A percentile compares a stretch with the other conserved stretches of the same genome.
phyloP scores from a whole-genome alignment of 768 basidiomycete species.

The Tylopilus balloui region DNA sequence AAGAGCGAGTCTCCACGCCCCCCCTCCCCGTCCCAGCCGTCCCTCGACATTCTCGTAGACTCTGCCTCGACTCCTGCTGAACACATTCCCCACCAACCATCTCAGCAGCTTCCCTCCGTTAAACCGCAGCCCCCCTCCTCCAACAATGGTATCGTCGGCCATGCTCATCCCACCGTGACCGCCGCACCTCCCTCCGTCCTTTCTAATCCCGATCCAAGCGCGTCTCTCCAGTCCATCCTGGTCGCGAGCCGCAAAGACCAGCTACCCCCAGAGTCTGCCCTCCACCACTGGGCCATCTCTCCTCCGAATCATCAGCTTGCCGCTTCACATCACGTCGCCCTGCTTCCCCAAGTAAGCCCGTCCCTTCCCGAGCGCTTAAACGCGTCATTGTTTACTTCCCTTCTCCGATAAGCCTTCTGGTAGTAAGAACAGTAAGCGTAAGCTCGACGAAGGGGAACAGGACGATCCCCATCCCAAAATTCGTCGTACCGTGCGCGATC shows the following conservation, averaged over 20 bases:
- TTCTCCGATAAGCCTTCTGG: constrained; percentile 26
- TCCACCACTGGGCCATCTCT: constrained; percentile 38
- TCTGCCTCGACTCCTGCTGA: constrained; percentile 23
- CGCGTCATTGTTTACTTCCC: constrained; percentile 25
- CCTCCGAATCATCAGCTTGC: constrained; percentile 30
- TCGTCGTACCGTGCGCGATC: constrained; percentile 78
- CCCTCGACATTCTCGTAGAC: constrained; percentile 37
- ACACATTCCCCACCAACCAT: constrained; percentile 31
- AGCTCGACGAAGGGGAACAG: constrained; percentile 59
- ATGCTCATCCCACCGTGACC: constrained; percentile 29
- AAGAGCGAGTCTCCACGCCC: constrained; percentile 47
- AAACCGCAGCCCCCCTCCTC: constrained; percentile 20
- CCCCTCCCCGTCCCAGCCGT: constrained; percentile 39
- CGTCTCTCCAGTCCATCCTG: constrained; percentile 40
- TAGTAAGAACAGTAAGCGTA: constrained; percentile 61
- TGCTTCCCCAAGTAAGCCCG: constrained; percentile 39
- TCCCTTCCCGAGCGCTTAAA: constrained; percentile 25
- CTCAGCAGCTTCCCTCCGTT: constrained; percentile 30
- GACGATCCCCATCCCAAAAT: constrained; percentile 72
- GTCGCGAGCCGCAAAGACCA: constrained; percentile 33
- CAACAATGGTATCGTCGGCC: constrained; percentile 27
- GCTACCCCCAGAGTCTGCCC: constrained; percentile 23
- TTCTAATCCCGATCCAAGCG: constrained; percentile 36
- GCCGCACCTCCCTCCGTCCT: constrained; percentile 31
- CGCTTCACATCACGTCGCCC: constrained; percentile 25